phyloP scores from a whole-genome alignment of 2,329 filamentous ascomycete species.

The Phialophora tarda region DNA sequence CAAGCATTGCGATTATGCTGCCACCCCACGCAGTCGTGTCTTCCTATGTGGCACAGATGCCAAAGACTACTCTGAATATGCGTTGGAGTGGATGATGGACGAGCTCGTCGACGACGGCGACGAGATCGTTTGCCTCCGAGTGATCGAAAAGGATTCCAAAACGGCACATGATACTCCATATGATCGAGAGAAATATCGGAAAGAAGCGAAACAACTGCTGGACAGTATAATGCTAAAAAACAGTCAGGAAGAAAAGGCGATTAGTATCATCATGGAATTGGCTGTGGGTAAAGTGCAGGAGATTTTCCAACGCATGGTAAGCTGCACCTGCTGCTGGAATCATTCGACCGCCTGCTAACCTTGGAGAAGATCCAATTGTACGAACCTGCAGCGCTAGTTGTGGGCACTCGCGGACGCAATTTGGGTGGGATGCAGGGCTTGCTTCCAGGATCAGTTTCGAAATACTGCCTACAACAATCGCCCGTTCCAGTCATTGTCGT shows the following conservation, averaged over 20 bases:
- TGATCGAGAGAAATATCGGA: constrained; percentile 72
- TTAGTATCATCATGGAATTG: constrained; percentile 84
- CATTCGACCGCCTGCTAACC: constrained; percentile 28
- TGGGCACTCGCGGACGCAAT: constrained; percentile 84
- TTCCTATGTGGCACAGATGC: constrained; percentile 92
- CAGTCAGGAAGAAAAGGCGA: constrained; percentile 74
- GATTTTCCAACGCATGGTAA: constrained; percentile 86
- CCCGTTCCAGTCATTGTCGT: constrained; percentile 93
- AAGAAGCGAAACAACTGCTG: constrained; percentile 76
- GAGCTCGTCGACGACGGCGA: constrained; percentile 93
- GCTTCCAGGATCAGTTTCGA: constrained; percentile 86
- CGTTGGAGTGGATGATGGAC: constrained; percentile 88
- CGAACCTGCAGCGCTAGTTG: constrained; percentile 87
- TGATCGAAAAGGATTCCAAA: constrained; percentile 81
- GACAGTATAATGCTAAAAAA: constrained; percentile 80
- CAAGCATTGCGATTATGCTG: constrained; percentile 84
- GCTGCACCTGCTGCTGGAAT: constrained; percentile 3
- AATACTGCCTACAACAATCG: constrained; percentile 92
- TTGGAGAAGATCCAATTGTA: constrained; percentile 78
- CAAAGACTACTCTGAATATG: constrained; percentile 89
- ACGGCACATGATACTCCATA: constrained; percentile 65
- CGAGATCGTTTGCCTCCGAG: constrained; percentile 87
- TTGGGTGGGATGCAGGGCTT: constrained; percentile 85
- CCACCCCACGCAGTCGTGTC: constrained; percentile 78
- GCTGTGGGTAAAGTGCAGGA: constrained; percentile 87